phyloP scores from a whole-genome alignment of 257 asterid genomes.

The Plectranthus barbatus region DNA sequence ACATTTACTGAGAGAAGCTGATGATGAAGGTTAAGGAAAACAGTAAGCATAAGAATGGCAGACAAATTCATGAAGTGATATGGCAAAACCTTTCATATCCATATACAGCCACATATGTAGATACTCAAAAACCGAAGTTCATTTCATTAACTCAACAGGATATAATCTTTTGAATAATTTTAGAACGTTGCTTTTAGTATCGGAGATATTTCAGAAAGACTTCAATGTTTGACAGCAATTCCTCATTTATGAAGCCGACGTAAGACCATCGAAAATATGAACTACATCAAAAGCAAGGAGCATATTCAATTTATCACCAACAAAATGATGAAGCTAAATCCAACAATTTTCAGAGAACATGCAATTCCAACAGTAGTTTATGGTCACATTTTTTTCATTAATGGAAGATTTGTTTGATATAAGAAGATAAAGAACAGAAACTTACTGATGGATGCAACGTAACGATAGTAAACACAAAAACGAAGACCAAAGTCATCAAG shows the following conservation, averaged over 20 bases:
- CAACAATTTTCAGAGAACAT: neutral
- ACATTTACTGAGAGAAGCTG: neutral
- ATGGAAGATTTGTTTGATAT: neutral
- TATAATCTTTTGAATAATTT: neutral
- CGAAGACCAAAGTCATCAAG: slow-evolving; percentile 56
- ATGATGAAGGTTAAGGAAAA: neutral
- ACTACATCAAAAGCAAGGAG: neutral
- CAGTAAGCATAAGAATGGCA: neutral
- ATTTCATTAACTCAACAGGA: neutral
- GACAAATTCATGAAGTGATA: neutral
- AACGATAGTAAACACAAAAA: slow-evolving; percentile 60
- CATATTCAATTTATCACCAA: neutral
- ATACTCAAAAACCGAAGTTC: neutral
- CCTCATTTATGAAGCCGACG: neutral
- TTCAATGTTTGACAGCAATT: neutral
- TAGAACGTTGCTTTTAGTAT: too few species aligned
- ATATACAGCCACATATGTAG: neutral
- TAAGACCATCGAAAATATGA: neutral
- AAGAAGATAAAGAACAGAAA: slow-evolving; percentile 10
- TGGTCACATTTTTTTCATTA: neutral
- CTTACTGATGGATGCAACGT: slow-evolving; percentile 88
- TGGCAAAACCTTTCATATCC: neutral
- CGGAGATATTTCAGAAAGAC: neutral
- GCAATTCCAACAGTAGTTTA: neutral
- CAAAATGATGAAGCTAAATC: neutral